These are phyloP conservation scores for Populus hybrid DNA, from an alignment of 441 rosid species.

Conservation along the genomic window DNA sequence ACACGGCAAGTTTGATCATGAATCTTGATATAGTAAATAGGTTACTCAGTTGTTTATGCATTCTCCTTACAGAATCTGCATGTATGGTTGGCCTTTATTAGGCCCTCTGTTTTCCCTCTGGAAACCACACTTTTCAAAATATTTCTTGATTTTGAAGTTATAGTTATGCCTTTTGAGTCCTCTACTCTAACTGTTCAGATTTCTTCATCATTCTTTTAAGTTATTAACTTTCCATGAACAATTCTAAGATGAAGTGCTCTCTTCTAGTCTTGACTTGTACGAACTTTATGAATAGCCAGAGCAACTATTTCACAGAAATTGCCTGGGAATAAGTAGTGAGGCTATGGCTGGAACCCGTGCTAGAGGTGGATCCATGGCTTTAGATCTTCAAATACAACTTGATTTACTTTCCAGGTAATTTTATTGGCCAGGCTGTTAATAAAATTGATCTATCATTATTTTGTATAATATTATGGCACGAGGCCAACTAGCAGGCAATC, in stretches of 20 bases:
- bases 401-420: conserved; percentile 78
- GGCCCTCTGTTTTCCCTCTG: not conserved
- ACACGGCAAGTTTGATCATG: conserved; percentile 57
- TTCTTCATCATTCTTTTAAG: not conserved
- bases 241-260: conserved; percentile 10
- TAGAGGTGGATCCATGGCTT: conserved; percentile 56
- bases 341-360: conserved; percentile 96
- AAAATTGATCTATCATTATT: not conserved
- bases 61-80: not conserved
- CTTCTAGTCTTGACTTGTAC: conserved; percentile 42
- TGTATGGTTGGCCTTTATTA: not conserved
- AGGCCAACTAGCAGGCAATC: conserved; percentile 13
- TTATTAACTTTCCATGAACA: not conserved
- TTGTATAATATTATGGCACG: not conserved
- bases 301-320: conserved; percentile 82
- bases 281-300: conserved; percentile 81
- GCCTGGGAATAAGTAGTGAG: conserved; percentile 72
- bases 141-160: not conserved
- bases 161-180: not conserved
- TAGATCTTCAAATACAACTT: conserved; percentile 75
- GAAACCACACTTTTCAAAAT: not conserved
- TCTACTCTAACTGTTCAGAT: not conserved
- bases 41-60: not conserved
- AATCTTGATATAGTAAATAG: not conserved
- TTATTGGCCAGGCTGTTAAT: conserved; percentile 11